Evolutionary conservation across 78 protist genomes (phyloP).

Genomic region (Paulinella micropora): DNA sequence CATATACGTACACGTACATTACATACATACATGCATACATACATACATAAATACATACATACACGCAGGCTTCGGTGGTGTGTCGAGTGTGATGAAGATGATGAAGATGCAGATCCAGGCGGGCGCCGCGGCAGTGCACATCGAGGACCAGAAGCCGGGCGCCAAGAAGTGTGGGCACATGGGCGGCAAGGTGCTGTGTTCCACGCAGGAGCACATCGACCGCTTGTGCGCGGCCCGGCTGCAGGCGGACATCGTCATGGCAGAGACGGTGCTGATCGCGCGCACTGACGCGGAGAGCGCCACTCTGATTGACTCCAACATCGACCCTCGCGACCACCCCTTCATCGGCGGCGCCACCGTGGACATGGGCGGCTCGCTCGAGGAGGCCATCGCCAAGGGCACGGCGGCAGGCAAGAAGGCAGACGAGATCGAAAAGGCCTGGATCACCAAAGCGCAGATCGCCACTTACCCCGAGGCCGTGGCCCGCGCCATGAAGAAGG

Average conservation of each 20-base stretch:
- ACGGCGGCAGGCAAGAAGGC: not conserved
- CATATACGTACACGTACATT: too few relatives aligned
- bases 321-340: slow-evolving; percentile 50
- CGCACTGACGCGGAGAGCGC: slow-evolving; percentile 83
- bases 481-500: not conserved
- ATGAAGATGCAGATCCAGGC: slow-evolving; percentile 68
- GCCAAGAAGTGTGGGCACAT: slow-evolving; percentile 69
- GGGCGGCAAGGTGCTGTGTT: slow-evolving; percentile 38
- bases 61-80: slow-evolving; percentile 87
- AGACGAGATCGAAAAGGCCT: not conserved
- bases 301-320: slow-evolving; percentile 52
- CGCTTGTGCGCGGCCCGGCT: slow-evolving; percentile 67
- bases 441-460: slow-evolving; percentile 16
- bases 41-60: too few relatives aligned
- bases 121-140: slow-evolving; percentile 82
- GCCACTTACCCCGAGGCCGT: slow-evolving; percentile 21
- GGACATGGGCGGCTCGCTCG: slow-evolving; percentile 4
- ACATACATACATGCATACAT: too few relatives aligned
- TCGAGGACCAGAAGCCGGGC: slow-evolving; percentile 78
- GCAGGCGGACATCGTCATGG: slow-evolving; percentile 63
- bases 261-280: slow-evolving; percentile 58
- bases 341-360: slow-evolving; percentile 56
- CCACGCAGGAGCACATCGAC: slow-evolving; percentile 67
- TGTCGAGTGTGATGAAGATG: slow-evolving; percentile 67
- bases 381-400: slow-evolving; percentile 4